Evolutionary conservation across 257 asterid genomes (phyloP), one percentile per base, ranked within the genome.

Genomic region (Parsonsia alboflavescens): DNA sequence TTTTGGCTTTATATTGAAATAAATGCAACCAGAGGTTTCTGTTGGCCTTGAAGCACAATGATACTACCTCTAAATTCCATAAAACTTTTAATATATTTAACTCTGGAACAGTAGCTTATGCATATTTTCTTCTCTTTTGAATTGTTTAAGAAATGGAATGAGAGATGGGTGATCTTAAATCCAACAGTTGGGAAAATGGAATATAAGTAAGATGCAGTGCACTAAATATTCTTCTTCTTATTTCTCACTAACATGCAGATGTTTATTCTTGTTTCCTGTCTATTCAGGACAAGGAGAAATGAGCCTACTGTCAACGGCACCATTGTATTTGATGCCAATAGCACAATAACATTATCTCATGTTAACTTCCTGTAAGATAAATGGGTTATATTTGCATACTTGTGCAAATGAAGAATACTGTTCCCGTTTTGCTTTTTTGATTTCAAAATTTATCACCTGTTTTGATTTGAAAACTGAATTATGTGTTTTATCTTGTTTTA

Each of bases 171-270:
- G 83, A 88, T 88, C 80, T 85, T 95, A 78, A 98, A 95, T 81
- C 98, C 99, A 74, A 92, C 99, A 75, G 89, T 98, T 65, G 98
- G 99, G 80, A 92, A 87, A 81, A 95, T 92, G 99, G 98, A 92
- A 81, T 95, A 95, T 88, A 95, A 95, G 99, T 95, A 85, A 83
- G 93, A 72, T 73, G 49, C 77, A 49, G 71, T 65, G 67, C 61
- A 17, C 57, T 21, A 69, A 19, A 49, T 77, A 36, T 65, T 70
- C 22, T 61, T 63, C 11, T 62, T 42, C 26, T 46, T 68, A 33
- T 78, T 72, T 53, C 78, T 67, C 74, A 57, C 50, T 36, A 53
- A 65, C 73, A 36, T 36, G 52, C 15, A 70, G 42, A 42, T 64
- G 70, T 62, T 61, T 0, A 71, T 56, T 77, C 28, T 57, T 69